These are phyloP conservation scores for Sporisorium scitamineum DNA, from an alignment of 1,284 basidiomycete genomes.

Conservation along the genomic window DNA sequence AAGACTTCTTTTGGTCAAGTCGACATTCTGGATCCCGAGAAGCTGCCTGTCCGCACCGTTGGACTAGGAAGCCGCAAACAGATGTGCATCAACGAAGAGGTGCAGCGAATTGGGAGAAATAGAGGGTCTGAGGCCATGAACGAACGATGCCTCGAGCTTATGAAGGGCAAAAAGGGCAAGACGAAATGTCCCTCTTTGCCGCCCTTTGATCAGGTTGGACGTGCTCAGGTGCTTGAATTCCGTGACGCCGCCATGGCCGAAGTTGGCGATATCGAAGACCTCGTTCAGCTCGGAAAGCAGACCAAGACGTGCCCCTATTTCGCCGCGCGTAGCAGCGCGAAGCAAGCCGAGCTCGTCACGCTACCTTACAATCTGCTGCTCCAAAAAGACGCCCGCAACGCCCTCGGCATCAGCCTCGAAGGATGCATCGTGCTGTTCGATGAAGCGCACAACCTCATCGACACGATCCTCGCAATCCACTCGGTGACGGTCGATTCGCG, in stretches of 20 bases:
- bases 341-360: slow-evolving; percentile 90
- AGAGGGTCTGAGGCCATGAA: slow-evolving; percentile 80
- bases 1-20: slow-evolving; percentile 75
- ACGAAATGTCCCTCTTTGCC: slow-evolving; percentile 81
- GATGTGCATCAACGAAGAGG: slow-evolving; percentile 88
- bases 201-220: slow-evolving; percentile 68
- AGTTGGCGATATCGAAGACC: slow-evolving; percentile 94
- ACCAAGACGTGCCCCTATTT: slow-evolving; percentile 91
- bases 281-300: slow-evolving; percentile 79
- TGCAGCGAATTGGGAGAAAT: slow-evolving; percentile 73
- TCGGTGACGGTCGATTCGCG: slow-evolving; percentile 77
- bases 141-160: slow-evolving; percentile 88
- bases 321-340: slow-evolving; percentile 85
- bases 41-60: slow-evolving; percentile 49
- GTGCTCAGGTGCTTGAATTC: slow-evolving; percentile 79
- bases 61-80: slow-evolving; percentile 88
- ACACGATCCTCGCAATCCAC: slow-evolving; percentile 87
- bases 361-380: slow-evolving; percentile 94
- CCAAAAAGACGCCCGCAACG: slow-evolving; percentile 84
- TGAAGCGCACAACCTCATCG: slow-evolving; percentile 84
- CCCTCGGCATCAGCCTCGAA: slow-evolving; percentile 82
- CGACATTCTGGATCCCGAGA: slow-evolving; percentile 29
- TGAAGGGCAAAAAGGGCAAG: slow-evolving; percentile 71
- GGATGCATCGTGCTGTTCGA: slow-evolving; percentile 87
- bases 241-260: slow-evolving; percentile 83